These are phyloP conservation scores for Porcisia hertigi DNA, from an alignment of 208 protist species.

Conservation along the genomic window DNA sequence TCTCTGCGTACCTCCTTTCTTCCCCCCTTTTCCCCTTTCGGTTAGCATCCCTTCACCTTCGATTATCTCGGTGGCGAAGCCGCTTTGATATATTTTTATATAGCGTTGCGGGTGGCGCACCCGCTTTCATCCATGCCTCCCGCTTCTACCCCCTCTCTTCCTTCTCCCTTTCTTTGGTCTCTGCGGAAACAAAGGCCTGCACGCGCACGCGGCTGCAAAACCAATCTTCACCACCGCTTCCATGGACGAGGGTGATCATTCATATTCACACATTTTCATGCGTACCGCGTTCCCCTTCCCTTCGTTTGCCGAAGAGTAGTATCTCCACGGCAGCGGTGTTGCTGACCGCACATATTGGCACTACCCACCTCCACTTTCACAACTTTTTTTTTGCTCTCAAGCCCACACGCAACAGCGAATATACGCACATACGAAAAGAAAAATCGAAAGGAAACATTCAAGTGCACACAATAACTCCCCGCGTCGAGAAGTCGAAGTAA, in stretches of 20 bases:
- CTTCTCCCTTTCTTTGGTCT: background rate
- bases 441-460: background rate
- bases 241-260: background rate
- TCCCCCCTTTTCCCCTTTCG: conserved; percentile 6
- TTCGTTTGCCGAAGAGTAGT: no score
- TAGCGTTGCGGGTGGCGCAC: background rate
- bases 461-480: background rate
- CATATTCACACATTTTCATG: background rate
- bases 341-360: no score
- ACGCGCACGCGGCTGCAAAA: background rate
- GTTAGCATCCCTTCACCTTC: background rate
- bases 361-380: no score
- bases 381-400: background rate
- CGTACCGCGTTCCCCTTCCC: background rate
- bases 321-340: no score
- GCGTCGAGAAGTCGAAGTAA: no score
- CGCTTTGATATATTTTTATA: conserved; percentile 21
- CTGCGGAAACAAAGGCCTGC: background rate
- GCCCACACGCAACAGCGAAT: background rate
- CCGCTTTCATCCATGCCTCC: background rate
- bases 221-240: background rate
- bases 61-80: background rate
- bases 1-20: background rate
- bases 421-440: background rate
- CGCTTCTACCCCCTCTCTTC: background rate